Conservation (phyloP, 352 stramenopile species). For the Phytophthora parvispora region DNA sequence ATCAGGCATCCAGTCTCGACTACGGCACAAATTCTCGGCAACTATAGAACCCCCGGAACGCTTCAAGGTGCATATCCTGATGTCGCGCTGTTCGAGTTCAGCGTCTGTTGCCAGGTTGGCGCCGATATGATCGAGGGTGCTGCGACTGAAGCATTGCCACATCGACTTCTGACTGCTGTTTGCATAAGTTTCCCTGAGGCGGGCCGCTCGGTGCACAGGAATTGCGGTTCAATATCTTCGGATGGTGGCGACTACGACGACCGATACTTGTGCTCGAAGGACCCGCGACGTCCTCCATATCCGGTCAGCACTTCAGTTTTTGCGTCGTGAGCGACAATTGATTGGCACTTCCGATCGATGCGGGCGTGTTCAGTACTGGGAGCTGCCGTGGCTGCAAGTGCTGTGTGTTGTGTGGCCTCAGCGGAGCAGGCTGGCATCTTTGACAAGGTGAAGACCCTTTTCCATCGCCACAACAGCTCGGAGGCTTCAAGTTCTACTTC, state of each 20-base stretch:
- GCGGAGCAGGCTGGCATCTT: slow-evolving; percentile 13
- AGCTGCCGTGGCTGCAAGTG: not conserved
- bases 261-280: not conserved
- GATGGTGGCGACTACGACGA: not conserved
- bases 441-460: slow-evolving; percentile 20
- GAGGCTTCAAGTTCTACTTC: not conserved
- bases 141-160: not conserved
- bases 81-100: not conserved
- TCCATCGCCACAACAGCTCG: slow-evolving; percentile 2
- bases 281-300: not conserved
- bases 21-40: too few relatives aligned
- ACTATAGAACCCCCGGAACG: too few relatives aligned
- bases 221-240: slow-evolving; percentile 1
- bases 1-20: not conserved
- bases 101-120: not conserved
- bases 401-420: not conserved
- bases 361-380: not conserved
- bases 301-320: not conserved
- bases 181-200: slow-evolving; percentile 2
- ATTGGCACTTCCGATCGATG: slow-evolving; percentile 1
- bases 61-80: not conserved
- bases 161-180: not conserved
- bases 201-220: not conserved
- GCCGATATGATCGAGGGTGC: not conserved
- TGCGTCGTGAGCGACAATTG: not conserved